Evolutionary conservation across 169 alveolate genomes (phyloP), one percentile per base, ranked within the genome.

Genomic region (Cryptosporidium ubiquitum): DNA sequence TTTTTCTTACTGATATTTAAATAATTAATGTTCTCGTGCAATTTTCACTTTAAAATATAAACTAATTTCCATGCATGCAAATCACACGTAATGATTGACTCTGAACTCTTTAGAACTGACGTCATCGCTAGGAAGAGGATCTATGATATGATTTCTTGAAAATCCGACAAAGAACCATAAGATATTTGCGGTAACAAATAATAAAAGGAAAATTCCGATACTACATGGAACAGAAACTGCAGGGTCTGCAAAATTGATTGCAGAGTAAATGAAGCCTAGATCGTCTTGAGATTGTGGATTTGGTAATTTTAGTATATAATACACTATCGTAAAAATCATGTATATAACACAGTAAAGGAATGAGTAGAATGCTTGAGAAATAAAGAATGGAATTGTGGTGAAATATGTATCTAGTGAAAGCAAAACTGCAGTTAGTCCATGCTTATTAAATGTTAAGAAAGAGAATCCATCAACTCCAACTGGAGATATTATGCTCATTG

Each of bases 211-310:
- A 42, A 79, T 64, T 37, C 79, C 89, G 61, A 79, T 26, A 61
- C 57, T 40, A 61, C 89, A 79, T 23, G 89, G 89, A 58, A 64
- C 68, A 42, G 89, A 39, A 5, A 79, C 75, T 14, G 75, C 73
- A 20, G 89, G 89, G 61, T 79, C 75, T 42, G 89, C 89, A 79
- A 79, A 79, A 40, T 79, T 79, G 12, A 79, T 79, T 12, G 89
- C 89, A 2, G 89, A 66, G 66, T 79, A 79, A 26, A 79, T 64
- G 42, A 79, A 79, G 5, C 89, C 89, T 20, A 79, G 75, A 44
- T 79, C 89, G 20, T 64, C 79, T 58, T 79, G 60, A 40, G 66
- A 42, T 44, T 79, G 73, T 23, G 89, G 89, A 79, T 66, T 79
- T 23, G 89, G 89, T 1, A 79, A 49, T n/a, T 64, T 58, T 10